These are phyloP conservation scores for Ceraceosorus bombacis DNA, from an alignment of 1,284 basidiomycete genomes.

Conservation along the genomic window DNA sequence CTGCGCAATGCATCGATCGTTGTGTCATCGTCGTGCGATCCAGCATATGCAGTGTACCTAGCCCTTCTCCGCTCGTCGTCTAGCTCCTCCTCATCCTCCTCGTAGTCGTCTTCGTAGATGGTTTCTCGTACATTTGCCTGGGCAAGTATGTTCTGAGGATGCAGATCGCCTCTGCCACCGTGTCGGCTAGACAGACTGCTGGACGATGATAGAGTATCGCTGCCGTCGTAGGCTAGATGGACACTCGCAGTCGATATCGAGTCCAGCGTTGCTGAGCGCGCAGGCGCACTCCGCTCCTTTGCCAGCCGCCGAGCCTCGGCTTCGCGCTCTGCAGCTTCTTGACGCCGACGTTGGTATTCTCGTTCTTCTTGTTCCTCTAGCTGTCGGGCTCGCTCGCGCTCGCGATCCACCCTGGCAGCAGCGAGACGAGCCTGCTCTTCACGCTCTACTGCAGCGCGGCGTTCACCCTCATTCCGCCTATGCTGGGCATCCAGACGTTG, in stretches of 20 bases:
- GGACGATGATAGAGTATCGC: background rate
- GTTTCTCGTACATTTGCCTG: conserved; percentile 10
- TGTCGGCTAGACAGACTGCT: background rate
- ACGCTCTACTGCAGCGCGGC: no score
- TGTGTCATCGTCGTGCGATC: conserved; percentile 4
- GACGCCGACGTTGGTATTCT: background rate
- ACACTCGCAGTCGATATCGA: background rate
- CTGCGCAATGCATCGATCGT: conserved; percentile 6
- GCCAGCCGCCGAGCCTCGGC: background rate
- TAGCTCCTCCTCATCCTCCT: conserved; percentile 9
- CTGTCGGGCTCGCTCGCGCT: no score
- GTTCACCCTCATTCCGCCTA: no score
- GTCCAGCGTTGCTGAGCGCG: background rate
- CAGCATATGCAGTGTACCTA: background rate
- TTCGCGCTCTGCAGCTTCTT: background rate
- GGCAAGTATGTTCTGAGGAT: background rate
- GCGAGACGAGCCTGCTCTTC: no score
- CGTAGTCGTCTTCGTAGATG: conserved; percentile 18
- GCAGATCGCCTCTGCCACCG: background rate
- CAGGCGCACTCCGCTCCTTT: background rate
- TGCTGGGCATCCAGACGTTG: no score
- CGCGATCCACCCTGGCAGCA: no score
- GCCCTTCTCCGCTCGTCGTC: background rate
- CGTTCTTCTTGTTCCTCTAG: conserved; percentile 3
- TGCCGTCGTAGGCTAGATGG: background rate